Base-by-base conservation (phyloP, 192 early-diverging fungal species). In the Coemansia sp. region DNA sequence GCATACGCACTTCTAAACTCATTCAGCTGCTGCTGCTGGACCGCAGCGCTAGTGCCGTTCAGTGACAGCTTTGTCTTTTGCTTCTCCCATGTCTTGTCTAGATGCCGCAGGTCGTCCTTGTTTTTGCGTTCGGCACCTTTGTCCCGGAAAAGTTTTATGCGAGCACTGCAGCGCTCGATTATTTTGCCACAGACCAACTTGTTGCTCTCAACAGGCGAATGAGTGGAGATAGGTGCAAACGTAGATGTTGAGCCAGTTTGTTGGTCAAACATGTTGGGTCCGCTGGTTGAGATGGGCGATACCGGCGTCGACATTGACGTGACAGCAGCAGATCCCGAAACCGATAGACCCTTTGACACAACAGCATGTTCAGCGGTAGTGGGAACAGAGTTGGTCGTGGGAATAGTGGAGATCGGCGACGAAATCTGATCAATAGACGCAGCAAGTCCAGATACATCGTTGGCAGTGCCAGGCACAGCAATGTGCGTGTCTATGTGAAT, bases 91-190 rank as follows among this genome's bases (percentile, higher is more conserved):
- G 83, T 68, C 62, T 87, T 87, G 50, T 89, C 90, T 12, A 89
- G 70, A 66, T 92, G 88, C 59, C 85, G 86, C 55, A 82, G 75
- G 62, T 92, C 90, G 65, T 92, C 90, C 66, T 92, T 92, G 58
- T 89, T 85, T 57, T 92, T 90, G 25, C 90, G 84, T 63, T 92
- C 88, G 0, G 88, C 90, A 2, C 90, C 89, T 82, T 91, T 92
- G 58, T 92, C 90, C 19, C 88, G 76, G 65, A 90, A 92, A 47
- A 89, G 69, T 75, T 90, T 88, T 54, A 88, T 81, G 45, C 86
- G 79, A 14, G 84, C 84, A 60, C 79, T 89, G 14, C 84, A 76
- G 32, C 76, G 76, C 67, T 91, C 88, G 32, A 79, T 63, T 25
- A 73, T 38, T 39, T 67, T 56, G 55, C 70, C 76, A 17, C 45